A percentile compares a stretch with the other conserved stretches of the same genome.
phyloP scores from a whole-genome alignment of 768 basidiomycete genomes.

The Glaciozyma antarctica region DNA sequence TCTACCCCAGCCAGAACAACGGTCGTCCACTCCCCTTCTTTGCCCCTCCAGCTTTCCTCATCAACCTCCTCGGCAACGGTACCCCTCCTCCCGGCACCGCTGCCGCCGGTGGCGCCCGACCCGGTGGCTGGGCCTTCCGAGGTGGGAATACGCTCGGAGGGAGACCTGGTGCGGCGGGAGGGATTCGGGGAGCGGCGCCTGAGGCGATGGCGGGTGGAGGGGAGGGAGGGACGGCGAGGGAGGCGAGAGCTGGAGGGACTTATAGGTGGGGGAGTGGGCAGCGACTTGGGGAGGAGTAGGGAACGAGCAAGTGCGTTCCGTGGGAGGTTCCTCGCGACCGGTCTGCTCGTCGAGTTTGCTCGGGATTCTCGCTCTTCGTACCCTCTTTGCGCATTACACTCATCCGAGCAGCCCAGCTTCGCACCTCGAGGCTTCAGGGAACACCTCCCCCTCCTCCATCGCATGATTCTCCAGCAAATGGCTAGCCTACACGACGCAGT shows the following conservation, averaged over 20 bases:
- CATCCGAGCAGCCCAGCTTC: too few relatives aligned
- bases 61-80: conserved; percentile 19
- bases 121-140: conserved; percentile 11
- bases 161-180: not conserved
- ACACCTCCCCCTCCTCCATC: too few relatives aligned
- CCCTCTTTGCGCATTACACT: too few relatives aligned
- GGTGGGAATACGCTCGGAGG: not conserved
- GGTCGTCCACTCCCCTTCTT: conserved; percentile 4
- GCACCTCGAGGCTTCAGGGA: too few relatives aligned
- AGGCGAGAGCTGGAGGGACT: not conserved
- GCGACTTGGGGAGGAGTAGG: conserved; percentile 21
- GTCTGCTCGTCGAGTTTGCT: too few relatives aligned
- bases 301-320: not conserved
- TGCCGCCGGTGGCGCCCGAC: not conserved
- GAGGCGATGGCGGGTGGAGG: not conserved
- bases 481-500: too few relatives aligned
- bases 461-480: too few relatives aligned
- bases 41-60: conserved; percentile 16
- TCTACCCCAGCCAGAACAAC: conserved; percentile 13
- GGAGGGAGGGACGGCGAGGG: not conserved
- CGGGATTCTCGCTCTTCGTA: too few relatives aligned
- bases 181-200: not conserved
- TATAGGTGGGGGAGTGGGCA: conserved; percentile 31
- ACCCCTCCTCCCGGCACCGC: conserved; percentile 7
- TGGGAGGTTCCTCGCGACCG: too few relatives aligned